Base-by-base conservation (phyloP, 1,284 basidiomycete species). In the Cutaneotrichosporon mucoides region DNA sequence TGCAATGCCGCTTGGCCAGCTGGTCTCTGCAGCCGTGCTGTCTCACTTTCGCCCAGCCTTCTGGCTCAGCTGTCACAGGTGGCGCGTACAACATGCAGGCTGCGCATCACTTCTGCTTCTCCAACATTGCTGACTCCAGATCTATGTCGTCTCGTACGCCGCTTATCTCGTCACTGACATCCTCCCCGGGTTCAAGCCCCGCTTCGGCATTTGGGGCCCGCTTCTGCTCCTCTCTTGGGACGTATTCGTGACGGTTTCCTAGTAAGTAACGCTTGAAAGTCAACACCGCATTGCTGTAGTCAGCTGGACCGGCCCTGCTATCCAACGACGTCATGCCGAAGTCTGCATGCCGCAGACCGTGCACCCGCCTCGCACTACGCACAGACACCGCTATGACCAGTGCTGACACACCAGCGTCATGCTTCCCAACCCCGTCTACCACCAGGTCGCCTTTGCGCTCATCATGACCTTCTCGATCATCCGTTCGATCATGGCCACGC, bases 401-500 rank as follows among this genome's bases (percentile, higher is more conserved):
- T 43, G 16, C 8, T 44, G 15, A 34, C 47, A 44, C 16, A 45
- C 42, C 54, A 82, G 81, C 64, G 61, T 81, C 16, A 64, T 62
- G 56, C 76, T 81, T 46, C 79, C 79, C 2, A 82, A 83, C 68
- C 82, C 82, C 0, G 76, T 83, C 7, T 81, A 82, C 54, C 82
- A 83, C 68, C 81, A 83, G 72, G 65, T 81, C 36, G 77, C 80
- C 1, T 83, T 82, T 60, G 82, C 75, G 0, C 16, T 59, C 16
- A 79, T 83, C 50, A 77, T 82, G 61, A 41, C 78, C 37, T 55
- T 58, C 1, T 60, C 71, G 4, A 62, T 70, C 6, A 46, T 65
- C 6, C 73, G 78, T 15, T 71, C 74, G 11, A 40, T 73, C 51
- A 66, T 66, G 41, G 70, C 81, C 5, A 65, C 74, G 38, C 61